Base-by-base conservation (phyloP, 1,284 basidiomycete species). In the Butyriboletus appendiculatus region DNA sequence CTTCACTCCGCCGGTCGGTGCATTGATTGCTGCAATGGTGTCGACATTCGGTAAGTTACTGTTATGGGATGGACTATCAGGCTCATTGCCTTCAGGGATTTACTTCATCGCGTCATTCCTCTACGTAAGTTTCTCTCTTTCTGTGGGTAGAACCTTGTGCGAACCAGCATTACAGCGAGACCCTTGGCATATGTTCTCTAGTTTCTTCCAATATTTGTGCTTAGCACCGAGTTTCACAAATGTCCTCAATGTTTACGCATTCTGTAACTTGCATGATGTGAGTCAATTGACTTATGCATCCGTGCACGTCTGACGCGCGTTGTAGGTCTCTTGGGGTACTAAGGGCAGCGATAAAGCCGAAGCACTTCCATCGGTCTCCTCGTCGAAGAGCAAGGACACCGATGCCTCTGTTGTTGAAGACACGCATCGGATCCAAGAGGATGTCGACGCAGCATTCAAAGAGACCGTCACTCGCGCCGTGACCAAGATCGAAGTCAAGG, bases 161-260 rank as follows among this genome's bases (percentile, higher is more conserved):
- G 48, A 57, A 57, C 52, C 43, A 39, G n/a, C 16, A 33, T 45
- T 56, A 14, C 59, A 94, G 90, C 84, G 90, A 56, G 96, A 98
- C 74, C 96, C 96, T 7, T 98, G 96, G 96, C 96, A 98, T 71
- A 92, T 99, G 88, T 85, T 96, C 72, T 94, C 92, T n/a, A 95
- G 92, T 65, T 96, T 98, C 80, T 79, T 90, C 62, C 96, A 97
- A 72, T 98, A 97, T 71, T 76, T 97, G 63, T 85, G 88, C 59
- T 73, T 97, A 50, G 95, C 94, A 16, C 92, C 92, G 0, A 93
- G 90, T 62, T 96, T 96, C 75, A 94, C 88, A 46, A 98, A 97
- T 67, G 88, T 97, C 28, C 82, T 98, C 62, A 97, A 97, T 72
- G 92, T 96, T 33, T 98, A 97, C 67, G 94, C 94, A 0, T 98